Percentiles rank a stretch among this genome's conserved stretches.
phyloP scores from a whole-genome alignment of 768 basidiomycete species.

The Cytidiella melzeri region DNA sequence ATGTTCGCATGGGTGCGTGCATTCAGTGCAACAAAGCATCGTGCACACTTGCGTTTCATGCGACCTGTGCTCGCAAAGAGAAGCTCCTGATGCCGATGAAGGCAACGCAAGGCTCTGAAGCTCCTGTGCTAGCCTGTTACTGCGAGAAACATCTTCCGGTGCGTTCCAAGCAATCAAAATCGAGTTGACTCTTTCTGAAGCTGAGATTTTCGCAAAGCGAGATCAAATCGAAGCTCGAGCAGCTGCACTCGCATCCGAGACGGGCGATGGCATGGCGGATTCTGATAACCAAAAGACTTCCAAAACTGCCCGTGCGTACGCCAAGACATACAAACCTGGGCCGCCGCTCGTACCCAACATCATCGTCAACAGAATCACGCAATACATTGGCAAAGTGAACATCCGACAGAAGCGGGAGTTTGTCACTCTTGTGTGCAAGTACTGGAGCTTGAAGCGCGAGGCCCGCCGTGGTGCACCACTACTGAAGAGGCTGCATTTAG shows the following conservation, averaged over 20 bases:
- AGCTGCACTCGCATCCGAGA: constrained; percentile 48
- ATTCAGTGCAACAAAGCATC: constrained; percentile 91
- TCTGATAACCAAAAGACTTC: constrained; percentile 39
- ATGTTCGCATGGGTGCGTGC: constrained; percentile 68
- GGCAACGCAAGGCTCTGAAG: constrained; percentile 67
- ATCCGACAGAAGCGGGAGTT: constrained; percentile 76
- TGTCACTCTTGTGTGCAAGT: constrained; percentile 72
- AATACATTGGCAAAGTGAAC: constrained; percentile 64
- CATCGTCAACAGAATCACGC: constrained; percentile 72
- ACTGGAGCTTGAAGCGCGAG: constrained; percentile 98
- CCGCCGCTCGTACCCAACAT: constrained; percentile 87
- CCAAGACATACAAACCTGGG: constrained; percentile 87
- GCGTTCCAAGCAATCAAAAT: no score
- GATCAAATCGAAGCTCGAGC: constrained; percentile 61
- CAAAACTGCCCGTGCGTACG: constrained; percentile 85
- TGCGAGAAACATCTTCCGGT: constrained; percentile 93
- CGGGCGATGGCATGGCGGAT: constrained; percentile 25
- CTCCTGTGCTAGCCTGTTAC: constrained; percentile 66
- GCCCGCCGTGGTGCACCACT: constrained; percentile 89
- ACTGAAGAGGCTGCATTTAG: constrained; percentile 87
- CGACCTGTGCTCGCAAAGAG: constrained; percentile 87
- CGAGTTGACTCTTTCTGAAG: no score
- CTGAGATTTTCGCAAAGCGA: no score
- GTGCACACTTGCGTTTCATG: constrained; percentile 92
- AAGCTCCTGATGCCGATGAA: constrained; percentile 87